Conservation (phyloP, 306 rosid genomes). For the Gynostemma pentaphyllum region DNA sequence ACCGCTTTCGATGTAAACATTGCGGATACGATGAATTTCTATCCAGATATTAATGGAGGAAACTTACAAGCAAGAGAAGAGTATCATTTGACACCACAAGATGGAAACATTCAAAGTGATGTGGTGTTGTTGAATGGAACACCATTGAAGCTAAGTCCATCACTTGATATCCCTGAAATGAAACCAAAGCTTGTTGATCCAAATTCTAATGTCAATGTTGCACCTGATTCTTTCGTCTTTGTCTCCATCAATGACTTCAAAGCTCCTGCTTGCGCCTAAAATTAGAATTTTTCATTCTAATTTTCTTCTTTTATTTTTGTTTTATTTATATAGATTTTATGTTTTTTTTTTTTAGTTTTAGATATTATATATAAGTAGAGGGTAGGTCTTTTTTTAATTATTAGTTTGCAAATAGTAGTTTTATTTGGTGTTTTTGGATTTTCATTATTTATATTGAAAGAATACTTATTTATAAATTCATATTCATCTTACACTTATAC, state of each 20-base stretch:
- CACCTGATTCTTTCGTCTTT: conserved; percentile 34
- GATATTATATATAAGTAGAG: too few relatives aligned
- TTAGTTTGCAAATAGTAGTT: too few relatives aligned
- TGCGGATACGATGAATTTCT: conserved; percentile 18
- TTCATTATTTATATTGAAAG: too few relatives aligned
- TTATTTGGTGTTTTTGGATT: too few relatives aligned
- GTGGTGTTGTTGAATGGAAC: conserved; percentile 38
- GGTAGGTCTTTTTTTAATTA: too few relatives aligned
- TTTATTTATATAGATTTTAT: too few relatives aligned
- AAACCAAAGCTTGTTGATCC: conserved; percentile 26
- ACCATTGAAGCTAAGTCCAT: conserved; percentile 25
- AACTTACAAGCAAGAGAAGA: conserved; percentile 26
- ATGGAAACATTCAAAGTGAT: conserved; percentile 37
- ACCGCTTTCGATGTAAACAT: conserved; percentile 21
- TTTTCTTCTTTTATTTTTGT: too few relatives aligned
- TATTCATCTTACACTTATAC: too few relatives aligned
- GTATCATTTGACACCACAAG: conserved; percentile 53
- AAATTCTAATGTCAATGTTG: conserved; percentile 21
- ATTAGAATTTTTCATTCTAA: too few relatives aligned
- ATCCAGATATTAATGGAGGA: neutral
- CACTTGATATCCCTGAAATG: conserved; percentile 32
- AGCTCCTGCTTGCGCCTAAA: conserved; percentile 47
- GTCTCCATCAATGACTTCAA: conserved; percentile 21
- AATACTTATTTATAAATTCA: too few relatives aligned
- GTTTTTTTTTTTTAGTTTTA: too few relatives aligned